Conservation (phyloP, 306 rosid species). For the Senna siamea region DNA sequence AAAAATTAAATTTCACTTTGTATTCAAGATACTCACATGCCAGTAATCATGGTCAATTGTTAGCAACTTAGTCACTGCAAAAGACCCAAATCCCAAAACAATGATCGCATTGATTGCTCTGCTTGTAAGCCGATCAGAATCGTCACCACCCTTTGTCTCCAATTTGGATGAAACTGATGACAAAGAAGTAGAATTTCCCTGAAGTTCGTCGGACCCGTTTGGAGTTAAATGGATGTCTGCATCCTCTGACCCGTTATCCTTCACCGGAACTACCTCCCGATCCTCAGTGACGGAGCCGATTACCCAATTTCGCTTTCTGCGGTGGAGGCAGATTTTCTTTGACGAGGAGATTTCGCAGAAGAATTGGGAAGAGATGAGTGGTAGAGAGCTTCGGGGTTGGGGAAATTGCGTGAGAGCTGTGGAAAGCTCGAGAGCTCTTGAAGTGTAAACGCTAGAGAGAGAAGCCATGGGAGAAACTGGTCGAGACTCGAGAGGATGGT, state of each 20-base stretch:
- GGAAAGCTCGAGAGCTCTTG: conserved; percentile 31
- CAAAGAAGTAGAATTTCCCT: conserved; percentile 41
- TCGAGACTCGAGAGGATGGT: conserved; percentile 3
- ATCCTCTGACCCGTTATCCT: conserved; percentile 31
- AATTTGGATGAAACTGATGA: conserved; percentile 22
- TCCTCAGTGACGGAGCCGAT: conserved; percentile 62
- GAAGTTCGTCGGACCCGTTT: conserved; percentile 47
- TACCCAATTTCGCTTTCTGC: conserved; percentile 45
- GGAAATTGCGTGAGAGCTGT: conserved; percentile 30
- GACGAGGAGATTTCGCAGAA: conserved; percentile 22
- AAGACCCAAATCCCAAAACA: conserved; percentile 87
- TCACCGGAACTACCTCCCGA: conserved; percentile 51
- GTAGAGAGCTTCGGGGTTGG: conserved; percentile 33
- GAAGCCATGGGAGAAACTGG: conserved; percentile 55
- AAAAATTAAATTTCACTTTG: neutral
- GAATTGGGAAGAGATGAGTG: conserved; percentile 37
- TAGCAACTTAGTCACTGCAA: conserved; percentile 81
- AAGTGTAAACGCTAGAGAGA: conserved; percentile 44
- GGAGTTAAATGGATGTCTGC: too few relatives aligned
- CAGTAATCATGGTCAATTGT: conserved; percentile 90
- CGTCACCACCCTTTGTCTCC: conserved; percentile 36
- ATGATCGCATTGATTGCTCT: conserved; percentile 72
- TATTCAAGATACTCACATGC: conserved; percentile 66
- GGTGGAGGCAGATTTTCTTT: conserved; percentile 28
- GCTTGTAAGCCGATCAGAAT: conserved; percentile 46